Conservation (phyloP, 768 basidiomycete genomes). For the Dioszegia hungarica region DNA sequence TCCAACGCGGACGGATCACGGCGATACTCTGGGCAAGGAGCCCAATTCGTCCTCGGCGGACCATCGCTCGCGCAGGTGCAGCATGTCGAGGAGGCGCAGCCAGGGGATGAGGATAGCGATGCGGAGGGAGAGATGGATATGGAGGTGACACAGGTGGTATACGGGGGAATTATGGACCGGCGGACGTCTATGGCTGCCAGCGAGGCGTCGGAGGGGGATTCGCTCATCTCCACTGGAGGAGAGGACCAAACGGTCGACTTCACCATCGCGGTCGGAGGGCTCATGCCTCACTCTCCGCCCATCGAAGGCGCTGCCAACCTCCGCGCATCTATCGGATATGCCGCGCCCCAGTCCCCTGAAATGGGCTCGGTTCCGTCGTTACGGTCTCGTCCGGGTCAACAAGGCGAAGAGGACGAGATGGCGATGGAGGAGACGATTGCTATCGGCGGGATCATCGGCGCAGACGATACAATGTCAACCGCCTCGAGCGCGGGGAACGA, state of each 20-base stretch:
- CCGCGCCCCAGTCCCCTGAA: constrained; percentile 15
- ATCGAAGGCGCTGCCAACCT: constrained; percentile 26
- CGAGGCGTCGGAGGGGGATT: constrained; percentile 18
- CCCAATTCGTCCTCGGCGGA: not conserved
- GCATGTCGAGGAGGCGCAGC: not conserved
- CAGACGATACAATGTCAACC: constrained; percentile 30
- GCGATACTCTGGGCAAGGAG: not conserved
- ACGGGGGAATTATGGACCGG: constrained; percentile 32
- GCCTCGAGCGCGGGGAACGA: constrained; percentile 18
- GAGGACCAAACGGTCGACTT: constrained; percentile 49
- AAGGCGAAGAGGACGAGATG: constrained; percentile 32
- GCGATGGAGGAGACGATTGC: constrained; percentile 50
- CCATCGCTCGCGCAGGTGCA: not conserved
- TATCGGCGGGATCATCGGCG: constrained; percentile 42
- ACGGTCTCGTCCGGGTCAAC: constrained; percentile 26
- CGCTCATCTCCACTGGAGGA: constrained; percentile 13
- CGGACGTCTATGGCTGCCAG: constrained; percentile 18
- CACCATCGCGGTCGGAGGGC: constrained; percentile 47
- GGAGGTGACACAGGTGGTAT: constrained; percentile 41
- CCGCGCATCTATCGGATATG: constrained; percentile 44
- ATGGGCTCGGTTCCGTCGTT: not conserved
- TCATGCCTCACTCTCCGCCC: constrained; percentile 44
- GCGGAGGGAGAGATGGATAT: constrained; percentile 43
- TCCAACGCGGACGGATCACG: not conserved
- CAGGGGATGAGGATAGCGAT: constrained; percentile 12